Evolutionary conservation across 2,329 filamentous ascomycete species (phyloP), one percentile per base, ranked within the genome.

Genomic region (Mycosphaerella sp.): DNA sequence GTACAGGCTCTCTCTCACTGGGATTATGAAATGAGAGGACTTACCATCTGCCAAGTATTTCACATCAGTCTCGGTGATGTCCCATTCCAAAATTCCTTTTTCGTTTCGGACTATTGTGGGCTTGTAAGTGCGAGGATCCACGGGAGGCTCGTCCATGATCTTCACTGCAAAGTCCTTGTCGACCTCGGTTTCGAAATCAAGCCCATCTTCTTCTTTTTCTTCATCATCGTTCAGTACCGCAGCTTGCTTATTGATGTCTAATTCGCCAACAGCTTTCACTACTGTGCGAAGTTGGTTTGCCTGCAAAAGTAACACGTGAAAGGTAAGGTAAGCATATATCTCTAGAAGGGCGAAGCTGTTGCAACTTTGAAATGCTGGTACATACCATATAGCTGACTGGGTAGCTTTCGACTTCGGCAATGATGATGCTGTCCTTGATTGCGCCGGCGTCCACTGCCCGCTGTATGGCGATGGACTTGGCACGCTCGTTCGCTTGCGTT

Each of bases 61-160:
- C 3, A 84, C 69, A 62, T 84, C 82, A 0, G 77, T 78, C 61
- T 83, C 80, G 9, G 73, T 79, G 39, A 84, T 66, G 53, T 76
- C 76, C 82, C 82, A 84, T 12, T 67, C 66, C n/a, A 57, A 45
- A 4, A 75, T 70, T 38, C 68, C 69, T 1, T 80, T 74, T 1
- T 80, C 74, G 0, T 72, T 72, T 1, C 58, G 57, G 14, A 55
- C 26, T 6, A 68, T 49, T 6, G 51, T 60, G 4, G 81, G 81
- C 3, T 66, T 72, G 62, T 82, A 83, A 0, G 62, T 62, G 1
- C 40, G 43, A 4, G 62, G 64, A 46, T 67, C 60, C 6, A 64
- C 56, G 8, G 66, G 64, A 31, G 60, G 59, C 46, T 68, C 66
- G 11, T 62, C 61, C 4, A 56, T 51, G n/a, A 69, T 57, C 12